A percentile compares a stretch with the other conserved stretches of the same genome.
These are phyloP conservation scores for Apiospora saccharicola DNA, from an alignment of 2,329 filamentous ascomycete species.

Conservation along the genomic window DNA sequence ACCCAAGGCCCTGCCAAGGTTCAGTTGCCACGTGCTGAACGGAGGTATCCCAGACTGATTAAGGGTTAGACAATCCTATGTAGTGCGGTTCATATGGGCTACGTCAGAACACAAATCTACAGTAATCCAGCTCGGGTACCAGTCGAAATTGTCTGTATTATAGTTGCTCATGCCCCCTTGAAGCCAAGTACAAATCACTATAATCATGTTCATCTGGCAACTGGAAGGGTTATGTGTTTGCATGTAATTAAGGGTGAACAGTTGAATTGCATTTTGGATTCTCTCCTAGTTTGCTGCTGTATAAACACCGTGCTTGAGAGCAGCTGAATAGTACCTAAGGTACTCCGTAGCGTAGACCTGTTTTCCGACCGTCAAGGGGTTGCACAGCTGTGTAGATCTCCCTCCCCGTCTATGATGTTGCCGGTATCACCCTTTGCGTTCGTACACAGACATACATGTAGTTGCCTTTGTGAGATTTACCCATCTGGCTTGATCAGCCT, in stretches of 20 bases:
- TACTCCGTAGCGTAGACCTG: not conserved
- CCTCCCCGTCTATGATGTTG: not conserved
- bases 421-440: not conserved
- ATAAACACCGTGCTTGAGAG: not conserved
- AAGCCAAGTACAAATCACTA: not conserved
- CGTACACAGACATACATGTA: not conserved
- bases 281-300: not conserved
- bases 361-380: not conserved
- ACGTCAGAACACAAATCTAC: not conserved
- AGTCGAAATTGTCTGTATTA: not conserved
- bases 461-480: not conserved
- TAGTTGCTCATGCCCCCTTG: not conserved
- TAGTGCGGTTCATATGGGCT: not conserved
- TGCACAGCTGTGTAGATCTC: not conserved
- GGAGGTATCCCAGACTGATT: not conserved
- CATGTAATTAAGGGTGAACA: not conserved
- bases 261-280: not conserved
- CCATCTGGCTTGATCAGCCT: not conserved
- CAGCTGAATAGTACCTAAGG: not conserved
- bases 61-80: not conserved
- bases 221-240: not conserved
- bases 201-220: not conserved
- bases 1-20: constrained; percentile 8
- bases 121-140: not conserved
- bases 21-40: not conserved